A percentile compares a stretch with the other conserved stretches of the same genome.
Conservation (phyloP, 108 stramenopile genomes). For the Chaetoceros muelleri region DNA sequence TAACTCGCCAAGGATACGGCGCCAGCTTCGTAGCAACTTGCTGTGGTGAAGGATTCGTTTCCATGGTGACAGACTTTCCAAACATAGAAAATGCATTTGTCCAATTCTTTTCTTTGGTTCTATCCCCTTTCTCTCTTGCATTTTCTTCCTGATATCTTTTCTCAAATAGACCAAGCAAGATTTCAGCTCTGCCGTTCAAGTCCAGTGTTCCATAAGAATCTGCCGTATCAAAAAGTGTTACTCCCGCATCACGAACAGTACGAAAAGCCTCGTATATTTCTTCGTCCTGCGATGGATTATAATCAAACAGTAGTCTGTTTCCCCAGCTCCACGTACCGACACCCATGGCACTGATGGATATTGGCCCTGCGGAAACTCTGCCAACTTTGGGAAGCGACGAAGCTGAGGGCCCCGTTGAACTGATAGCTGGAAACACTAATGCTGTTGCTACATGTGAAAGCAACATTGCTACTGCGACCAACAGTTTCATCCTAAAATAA, state of each 20-base stretch:
- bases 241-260: constrained; percentile 55
- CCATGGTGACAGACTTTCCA: background rate
- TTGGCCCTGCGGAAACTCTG: constrained; percentile 59
- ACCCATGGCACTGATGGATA: constrained; percentile 51
- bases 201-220: constrained; percentile 78
- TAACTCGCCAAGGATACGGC: constrained; percentile 81
- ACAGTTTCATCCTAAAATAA: no score
- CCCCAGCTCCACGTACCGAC: constrained; percentile 84
- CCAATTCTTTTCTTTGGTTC: constrained; percentile 6
- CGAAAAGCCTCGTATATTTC: constrained; percentile 64
- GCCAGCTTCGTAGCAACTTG: constrained; percentile 81
- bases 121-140: background rate
- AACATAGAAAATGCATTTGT: constrained; percentile 6
- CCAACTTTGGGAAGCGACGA: constrained; percentile 22
- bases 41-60: constrained; percentile 24
- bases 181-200: constrained; percentile 75
- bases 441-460: no score
- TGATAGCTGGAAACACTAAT: no score
- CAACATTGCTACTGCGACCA: no score
- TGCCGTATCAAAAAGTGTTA: constrained; percentile 80
- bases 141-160: constrained; percentile 45
- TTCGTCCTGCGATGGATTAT: constrained; percentile 72
- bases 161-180: constrained; percentile 67
- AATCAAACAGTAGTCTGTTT: constrained; percentile 66
- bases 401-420: no score